Percentiles rank a stretch among this genome's conserved stretches.
Evolutionary conservation across 106 monocot genomes (phyloP).

Genomic region (Dioscorea alata): DNA sequence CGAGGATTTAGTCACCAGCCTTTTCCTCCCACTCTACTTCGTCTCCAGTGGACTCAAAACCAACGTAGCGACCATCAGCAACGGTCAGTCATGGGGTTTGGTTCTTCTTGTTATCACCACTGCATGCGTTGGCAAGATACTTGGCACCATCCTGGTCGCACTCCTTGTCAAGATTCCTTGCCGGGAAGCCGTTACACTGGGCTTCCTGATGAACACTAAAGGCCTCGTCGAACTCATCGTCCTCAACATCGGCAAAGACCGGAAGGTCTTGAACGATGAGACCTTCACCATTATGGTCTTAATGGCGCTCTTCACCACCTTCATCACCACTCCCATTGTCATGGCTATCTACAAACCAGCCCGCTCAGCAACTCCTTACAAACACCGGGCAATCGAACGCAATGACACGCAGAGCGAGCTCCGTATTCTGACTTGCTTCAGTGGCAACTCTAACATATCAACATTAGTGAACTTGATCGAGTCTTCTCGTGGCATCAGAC

Average conservation of each 20-base stretch:
- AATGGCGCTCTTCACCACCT: conserved; percentile 47
- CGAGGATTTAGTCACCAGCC: conserved; percentile 33
- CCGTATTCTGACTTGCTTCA: conserved; percentile 42
- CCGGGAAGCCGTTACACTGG: conserved; percentile 30
- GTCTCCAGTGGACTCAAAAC: conserved; percentile 48
- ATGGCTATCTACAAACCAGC: conserved; percentile 35
- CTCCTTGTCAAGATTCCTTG: conserved; percentile 12
- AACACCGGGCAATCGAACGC: conserved; percentile 19
- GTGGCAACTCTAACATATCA: conserved; percentile 25
- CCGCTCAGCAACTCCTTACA: conserved; percentile 14
- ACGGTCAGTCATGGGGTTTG: conserved; percentile 25
- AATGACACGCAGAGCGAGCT: conserved; percentile 16
- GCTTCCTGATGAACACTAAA: conserved; percentile 49
- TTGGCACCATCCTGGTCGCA: conserved; percentile 21
- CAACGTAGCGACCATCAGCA: conserved; percentile 34
- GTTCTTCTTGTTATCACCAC: conserved; percentile 31
- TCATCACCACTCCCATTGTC: conserved; percentile 43
- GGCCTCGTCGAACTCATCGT: conserved; percentile 52
- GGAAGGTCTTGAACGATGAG: conserved; percentile 31
- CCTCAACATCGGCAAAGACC: conserved; percentile 43
- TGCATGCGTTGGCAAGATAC: conserved; percentile 36
- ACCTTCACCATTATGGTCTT: conserved; percentile 44
- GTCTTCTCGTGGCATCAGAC: conserved; percentile 18
- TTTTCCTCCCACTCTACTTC: conserved; percentile 48
- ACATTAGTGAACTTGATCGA: conserved; percentile 37